These are phyloP conservation scores for Inosperma sp. DNA, from an alignment of 768 basidiomycete genomes.

Conservation along the genomic window DNA sequence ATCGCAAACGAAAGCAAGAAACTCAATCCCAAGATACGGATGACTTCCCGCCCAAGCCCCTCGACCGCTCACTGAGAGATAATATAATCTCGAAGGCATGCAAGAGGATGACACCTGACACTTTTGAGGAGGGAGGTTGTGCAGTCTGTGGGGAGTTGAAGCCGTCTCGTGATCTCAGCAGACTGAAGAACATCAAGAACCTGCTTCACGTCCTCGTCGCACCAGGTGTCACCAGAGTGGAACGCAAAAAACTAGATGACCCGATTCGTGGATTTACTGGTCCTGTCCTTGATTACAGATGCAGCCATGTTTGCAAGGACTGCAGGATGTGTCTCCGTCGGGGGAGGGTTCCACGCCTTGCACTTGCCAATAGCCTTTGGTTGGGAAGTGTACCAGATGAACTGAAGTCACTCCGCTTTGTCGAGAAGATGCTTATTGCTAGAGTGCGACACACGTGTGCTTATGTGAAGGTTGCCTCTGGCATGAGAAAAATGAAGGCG, in stretches of 20 bases:
- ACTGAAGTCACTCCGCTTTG: conserved; percentile 21
- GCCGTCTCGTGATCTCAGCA: conserved; percentile 9
- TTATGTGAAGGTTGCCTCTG: conserved; percentile 24
- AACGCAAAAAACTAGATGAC: neutral
- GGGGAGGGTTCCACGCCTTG: conserved; percentile 3
- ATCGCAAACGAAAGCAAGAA: too few species aligned
- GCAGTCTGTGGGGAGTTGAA: conserved; percentile 28
- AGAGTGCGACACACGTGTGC: conserved; percentile 24
- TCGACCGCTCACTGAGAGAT: neutral
- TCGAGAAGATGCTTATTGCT: conserved; percentile 25
- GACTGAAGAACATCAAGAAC: conserved; percentile 14
- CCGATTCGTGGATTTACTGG: conserved; percentile 5
- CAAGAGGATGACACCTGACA: neutral
- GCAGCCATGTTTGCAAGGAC: conserved; percentile 7
- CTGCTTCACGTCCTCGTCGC: conserved; percentile 3
- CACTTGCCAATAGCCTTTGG: conserved; percentile 33
- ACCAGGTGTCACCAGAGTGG: conserved; percentile 5
- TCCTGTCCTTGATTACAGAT: conserved; percentile 14
- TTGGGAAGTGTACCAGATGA: conserved; percentile 27
- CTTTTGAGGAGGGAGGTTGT: conserved; percentile 28
- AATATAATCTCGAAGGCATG: conserved; percentile 1
- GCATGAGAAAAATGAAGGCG: conserved; percentile 22
- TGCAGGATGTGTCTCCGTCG: neutral
- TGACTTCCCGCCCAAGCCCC: neutral
- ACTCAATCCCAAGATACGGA: too few species aligned